Conservation (phyloP, 495 filamentous ascomycete species). For the Hypomontagnella submonticulosa region DNA sequence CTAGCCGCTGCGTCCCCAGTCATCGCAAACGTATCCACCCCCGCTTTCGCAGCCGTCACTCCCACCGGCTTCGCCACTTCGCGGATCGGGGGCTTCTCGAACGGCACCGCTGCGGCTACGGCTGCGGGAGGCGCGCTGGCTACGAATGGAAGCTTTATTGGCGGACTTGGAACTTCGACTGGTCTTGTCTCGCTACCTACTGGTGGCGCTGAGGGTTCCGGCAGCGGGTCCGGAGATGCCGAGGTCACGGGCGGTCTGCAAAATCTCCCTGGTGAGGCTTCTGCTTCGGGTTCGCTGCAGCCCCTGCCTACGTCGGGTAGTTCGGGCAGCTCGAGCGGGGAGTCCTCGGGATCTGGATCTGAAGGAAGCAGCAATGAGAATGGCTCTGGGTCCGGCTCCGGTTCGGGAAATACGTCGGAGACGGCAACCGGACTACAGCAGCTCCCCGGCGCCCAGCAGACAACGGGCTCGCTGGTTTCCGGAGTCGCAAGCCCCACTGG, state of each 20-base stretch:
- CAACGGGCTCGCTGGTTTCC: constrained; percentile 46
- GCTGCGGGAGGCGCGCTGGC: not conserved
- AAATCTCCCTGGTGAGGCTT: not conserved
- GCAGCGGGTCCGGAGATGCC: not conserved
- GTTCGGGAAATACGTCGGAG: not conserved
- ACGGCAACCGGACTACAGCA: constrained; percentile 23
- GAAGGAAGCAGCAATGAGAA: constrained; percentile 15
- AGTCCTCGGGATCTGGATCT: constrained; percentile 6
- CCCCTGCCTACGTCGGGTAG: constrained; percentile 14
- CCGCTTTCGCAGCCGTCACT: not conserved
- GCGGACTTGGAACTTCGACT: not conserved
- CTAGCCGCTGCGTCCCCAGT: not conserved
- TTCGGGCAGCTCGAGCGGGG: constrained; percentile 5
- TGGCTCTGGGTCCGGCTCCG: constrained; percentile 1
- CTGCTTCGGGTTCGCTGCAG: constrained; percentile 12
- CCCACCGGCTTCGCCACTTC: constrained; percentile 5
- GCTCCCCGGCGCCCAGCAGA: constrained; percentile 28
- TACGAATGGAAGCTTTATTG: not conserved
- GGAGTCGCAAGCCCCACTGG: constrained; percentile 41
- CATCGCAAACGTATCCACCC: constrained; percentile 15
- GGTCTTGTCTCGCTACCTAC: constrained; percentile 26
- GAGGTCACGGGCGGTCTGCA: constrained; percentile 5
- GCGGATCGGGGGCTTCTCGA: constrained; percentile 23
- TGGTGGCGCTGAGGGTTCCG: constrained; percentile 10
- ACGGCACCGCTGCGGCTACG: constrained; percentile 15